phyloP scores from a whole-genome alignment of 768 basidiomycete species.

The Sarcodon aspratus region DNA sequence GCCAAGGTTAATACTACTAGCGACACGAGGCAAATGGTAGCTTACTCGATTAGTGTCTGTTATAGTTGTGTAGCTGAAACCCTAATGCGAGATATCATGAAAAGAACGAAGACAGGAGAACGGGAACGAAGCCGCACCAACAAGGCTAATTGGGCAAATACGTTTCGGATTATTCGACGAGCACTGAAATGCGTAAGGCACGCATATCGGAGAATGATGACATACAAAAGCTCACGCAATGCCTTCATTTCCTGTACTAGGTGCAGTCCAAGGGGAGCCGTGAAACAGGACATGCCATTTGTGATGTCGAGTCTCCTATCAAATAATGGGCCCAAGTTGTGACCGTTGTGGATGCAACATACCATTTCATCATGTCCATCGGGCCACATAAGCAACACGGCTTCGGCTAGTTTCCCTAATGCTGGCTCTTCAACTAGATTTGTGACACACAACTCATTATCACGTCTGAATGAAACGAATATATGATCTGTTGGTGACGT shows the following conservation, averaged over 20 bases:
- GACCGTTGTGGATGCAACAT: neutral
- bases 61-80: neutral
- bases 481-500: conserved; percentile 44
- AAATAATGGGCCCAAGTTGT: conserved; percentile 19
- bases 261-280: conserved; percentile 46
- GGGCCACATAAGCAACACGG: conserved; percentile 54
- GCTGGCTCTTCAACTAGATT: conserved; percentile 38
- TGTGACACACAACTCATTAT: conserved; percentile 45
- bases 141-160: neutral
- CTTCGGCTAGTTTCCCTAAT: conserved; percentile 44
- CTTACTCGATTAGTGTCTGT: neutral
- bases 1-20: neutral
- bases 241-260: conserved; percentile 37
- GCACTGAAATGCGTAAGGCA: neutral
- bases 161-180: neutral
- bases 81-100: neutral
- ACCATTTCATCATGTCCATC: conserved; percentile 25
- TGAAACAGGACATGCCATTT: conserved; percentile 56
- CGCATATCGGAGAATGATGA: conserved; percentile 4
- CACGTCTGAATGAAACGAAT: conserved; percentile 57
- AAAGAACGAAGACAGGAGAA: neutral
- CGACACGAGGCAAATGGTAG: neutral
- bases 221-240: conserved; percentile 30
- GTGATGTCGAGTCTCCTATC: conserved; percentile 29
- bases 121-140: neutral